These are phyloP conservation scores for Picochlorum sp. DNA, from an alignment of 139 green algal species.

Conservation along the genomic window DNA sequence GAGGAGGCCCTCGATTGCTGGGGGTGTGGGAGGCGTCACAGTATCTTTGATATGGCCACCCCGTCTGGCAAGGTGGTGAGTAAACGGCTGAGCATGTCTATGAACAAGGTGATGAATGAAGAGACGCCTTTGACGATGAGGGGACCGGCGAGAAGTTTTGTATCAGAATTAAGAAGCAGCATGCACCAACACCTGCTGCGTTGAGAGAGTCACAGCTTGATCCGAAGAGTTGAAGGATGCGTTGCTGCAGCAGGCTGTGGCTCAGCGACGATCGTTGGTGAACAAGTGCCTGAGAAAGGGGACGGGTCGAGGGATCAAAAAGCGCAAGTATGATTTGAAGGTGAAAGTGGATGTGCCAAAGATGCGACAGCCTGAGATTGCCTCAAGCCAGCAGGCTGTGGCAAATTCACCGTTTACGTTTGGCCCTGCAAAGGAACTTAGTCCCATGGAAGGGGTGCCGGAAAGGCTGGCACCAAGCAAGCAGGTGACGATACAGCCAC, in stretches of 20 bases:
- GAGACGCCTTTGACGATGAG: neutral
- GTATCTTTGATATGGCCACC: neutral
- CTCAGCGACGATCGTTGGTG: constrained; percentile 11
- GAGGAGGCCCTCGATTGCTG: too few species aligned
- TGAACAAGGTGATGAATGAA: neutral
- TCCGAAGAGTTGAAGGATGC: constrained; percentile 23
- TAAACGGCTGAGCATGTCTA: neutral
- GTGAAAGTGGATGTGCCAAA: neutral
- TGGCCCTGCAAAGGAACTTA: neutral
- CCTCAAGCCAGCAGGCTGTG: neutral
- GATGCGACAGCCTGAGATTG: neutral
- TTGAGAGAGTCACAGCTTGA: constrained; percentile 13
- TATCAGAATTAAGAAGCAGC: constrained; percentile 8
- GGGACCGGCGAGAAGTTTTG: constrained; percentile 7
- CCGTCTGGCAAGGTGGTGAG: neutral
- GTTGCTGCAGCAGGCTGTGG: constrained; percentile 22
- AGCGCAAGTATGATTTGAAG: constrained; percentile 2
- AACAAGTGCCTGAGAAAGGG: neutral
- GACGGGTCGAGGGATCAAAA: constrained; percentile 1
- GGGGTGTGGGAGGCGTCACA: neutral
- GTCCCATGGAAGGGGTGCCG: constrained; percentile 1
- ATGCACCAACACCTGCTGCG: neutral
- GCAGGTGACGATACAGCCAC: neutral
- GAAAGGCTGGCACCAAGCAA: neutral
- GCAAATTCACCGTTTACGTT: neutral